Percentiles rank a stretch among this genome's conserved stretches.
phyloP scores from a whole-genome alignment of 139 green algal genomes.

The Dunaliella primolecta region DNA sequence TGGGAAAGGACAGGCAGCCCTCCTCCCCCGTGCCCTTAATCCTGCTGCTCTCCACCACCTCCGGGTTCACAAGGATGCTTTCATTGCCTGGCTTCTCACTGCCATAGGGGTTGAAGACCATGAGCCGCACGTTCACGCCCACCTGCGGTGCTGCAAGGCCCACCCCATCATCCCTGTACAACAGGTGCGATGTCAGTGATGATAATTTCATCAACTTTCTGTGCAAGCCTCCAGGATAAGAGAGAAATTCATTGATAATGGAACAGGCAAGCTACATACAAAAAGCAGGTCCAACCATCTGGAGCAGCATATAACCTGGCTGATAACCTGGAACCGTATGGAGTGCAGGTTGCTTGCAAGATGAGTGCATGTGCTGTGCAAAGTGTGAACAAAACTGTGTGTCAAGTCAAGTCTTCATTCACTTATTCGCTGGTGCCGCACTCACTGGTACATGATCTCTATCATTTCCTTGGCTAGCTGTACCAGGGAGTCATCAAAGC shows the following conservation, averaged over 20 bases:
- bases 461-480: conserved; percentile 89
- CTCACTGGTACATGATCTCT: conserved; percentile 90
- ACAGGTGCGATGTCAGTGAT: not conserved
- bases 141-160: conserved; percentile 95
- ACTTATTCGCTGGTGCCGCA: too few relatives aligned
- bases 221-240: too few relatives aligned
- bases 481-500: conserved; percentile 76
- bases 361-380: too few relatives aligned
- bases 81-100: conserved; percentile 60
- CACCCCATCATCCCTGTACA: conserved; percentile 90
- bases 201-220: not conserved
- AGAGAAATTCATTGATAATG: too few relatives aligned
- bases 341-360: too few relatives aligned
- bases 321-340: too few relatives aligned
- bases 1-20: conserved; percentile 86
- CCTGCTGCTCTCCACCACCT: conserved; percentile 65
- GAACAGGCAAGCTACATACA: too few relatives aligned
- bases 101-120: conserved; percentile 92
- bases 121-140: conserved; percentile 93
- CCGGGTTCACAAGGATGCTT: conserved; percentile 92
- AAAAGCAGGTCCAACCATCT: too few relatives aligned
- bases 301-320: too few relatives aligned
- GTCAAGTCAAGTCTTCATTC: too few relatives aligned
- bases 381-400: too few relatives aligned
- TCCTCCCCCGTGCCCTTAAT: conserved; percentile 62